Evolutionary conservation across 78 protist species (phyloP), one percentile per base, ranked within the genome.

Genomic region (Dictyostelium intermedium): DNA sequence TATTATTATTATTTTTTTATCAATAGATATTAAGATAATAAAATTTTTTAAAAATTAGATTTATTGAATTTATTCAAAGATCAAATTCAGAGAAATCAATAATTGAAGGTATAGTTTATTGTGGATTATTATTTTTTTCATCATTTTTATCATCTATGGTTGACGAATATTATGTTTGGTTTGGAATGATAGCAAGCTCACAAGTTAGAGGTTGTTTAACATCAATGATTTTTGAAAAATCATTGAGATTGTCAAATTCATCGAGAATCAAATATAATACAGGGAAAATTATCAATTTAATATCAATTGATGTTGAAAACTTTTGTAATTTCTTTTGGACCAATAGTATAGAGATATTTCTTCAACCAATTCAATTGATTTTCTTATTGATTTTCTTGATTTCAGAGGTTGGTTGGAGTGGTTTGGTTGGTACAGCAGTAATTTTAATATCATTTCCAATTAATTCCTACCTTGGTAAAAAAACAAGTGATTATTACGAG

Each of bases 341-440:
- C 30, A 37, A 41, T 25, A 41, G 53, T 25, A 20, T 37, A 41
- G 61, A 35, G 9, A n/a, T 87, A 14, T 6, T 87, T 16, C 11
- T 79, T 7, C 53, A 53, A 63, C 93, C 93, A 34, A 3, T 87
- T 50, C 93, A 87, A 69, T 45, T 87, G 5, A 43, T 66, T 32
- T 34, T 25, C 10, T 66, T 87, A 43, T 47, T 87, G 82, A 20
- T 63, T 10, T 43, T 87, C 3, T 47, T 87, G 27, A 79, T 50
- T 45, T 14, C 23, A 3, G 47, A 63, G 5, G 39, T 87, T 27
- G 93, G 93, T 43, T 50, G 37, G 47, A 43, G 85, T 77, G 85
- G 85, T n/a, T 79, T 87, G 4, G 35, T 66, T 32, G 93, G 93
- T 27, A 79, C 80, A 34, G 41, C 47, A 0, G 53, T 69, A 0